Conservation (phyloP, 306 rosid genomes). For the Vigna nakashimae region DNA sequence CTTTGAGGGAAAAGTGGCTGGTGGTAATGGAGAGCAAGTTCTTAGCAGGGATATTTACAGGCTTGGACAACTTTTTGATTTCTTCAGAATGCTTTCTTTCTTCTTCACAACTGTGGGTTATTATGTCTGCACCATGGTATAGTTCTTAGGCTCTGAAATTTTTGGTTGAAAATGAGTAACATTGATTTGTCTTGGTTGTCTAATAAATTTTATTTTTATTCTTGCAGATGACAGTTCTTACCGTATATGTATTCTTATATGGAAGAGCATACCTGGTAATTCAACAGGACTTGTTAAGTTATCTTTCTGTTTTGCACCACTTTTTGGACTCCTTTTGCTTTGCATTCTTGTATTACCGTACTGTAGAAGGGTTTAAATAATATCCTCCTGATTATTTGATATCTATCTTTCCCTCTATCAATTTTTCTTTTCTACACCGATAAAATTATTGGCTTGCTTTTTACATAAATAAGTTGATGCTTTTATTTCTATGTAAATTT, state of each 20-base stretch:
- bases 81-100: slow-evolving; percentile 97
- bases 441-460: no score
- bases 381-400: slow-evolving; percentile 11
- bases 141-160: not conserved
- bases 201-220: slow-evolving; percentile 39
- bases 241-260: slow-evolving; percentile 86
- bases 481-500: no score
- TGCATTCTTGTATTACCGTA: not conserved
- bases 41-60: slow-evolving; percentile 96
- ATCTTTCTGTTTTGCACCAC: slow-evolving; percentile 20
- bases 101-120: slow-evolving; percentile 94
- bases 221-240: slow-evolving; percentile 95
- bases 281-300: slow-evolving; percentile 25
- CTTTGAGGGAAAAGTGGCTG: slow-evolving; percentile 98
- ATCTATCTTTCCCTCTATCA: not conserved
- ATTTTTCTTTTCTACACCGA: not conserved
- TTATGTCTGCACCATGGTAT: slow-evolving; percentile 96
- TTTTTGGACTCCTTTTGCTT: slow-evolving; percentile 16
- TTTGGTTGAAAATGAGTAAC: slow-evolving; percentile 4
- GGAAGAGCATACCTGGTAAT: slow-evolving; percentile 95
- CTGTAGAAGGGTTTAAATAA: slow-evolving; percentile 5
- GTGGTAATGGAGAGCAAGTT: slow-evolving; percentile 99
- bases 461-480: no score
- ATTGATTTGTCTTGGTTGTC: slow-evolving; percentile 29
- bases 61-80: slow-evolving; percentile 92